Evolutionary conservation across 2,329 filamentous ascomycete species (phyloP).

Genomic region (Trichophyton rubrum): DNA sequence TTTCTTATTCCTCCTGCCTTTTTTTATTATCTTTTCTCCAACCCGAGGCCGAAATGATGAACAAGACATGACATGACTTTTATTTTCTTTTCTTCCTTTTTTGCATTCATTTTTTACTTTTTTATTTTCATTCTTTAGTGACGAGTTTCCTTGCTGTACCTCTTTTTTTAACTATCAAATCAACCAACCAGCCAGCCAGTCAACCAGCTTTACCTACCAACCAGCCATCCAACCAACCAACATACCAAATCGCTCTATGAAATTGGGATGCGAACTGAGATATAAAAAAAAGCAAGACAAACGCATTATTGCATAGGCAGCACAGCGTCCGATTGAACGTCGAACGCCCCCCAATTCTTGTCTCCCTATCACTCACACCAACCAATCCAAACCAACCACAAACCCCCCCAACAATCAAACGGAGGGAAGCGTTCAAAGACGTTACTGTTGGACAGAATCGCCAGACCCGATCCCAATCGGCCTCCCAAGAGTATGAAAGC

Average conservation of each 20-base stretch:
- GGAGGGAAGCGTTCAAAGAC: no score
- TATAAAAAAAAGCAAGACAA: background rate
- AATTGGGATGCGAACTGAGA: conserved; percentile 1
- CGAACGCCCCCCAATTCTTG: background rate
- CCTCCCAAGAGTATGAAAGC: no score
- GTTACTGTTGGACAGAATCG: no score
- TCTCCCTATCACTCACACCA: background rate
- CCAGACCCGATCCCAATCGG: no score
- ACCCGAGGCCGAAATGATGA: background rate
- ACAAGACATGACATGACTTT: background rate
- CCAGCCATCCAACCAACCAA: no score
- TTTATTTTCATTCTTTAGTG: background rate
- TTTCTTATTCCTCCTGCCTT: background rate
- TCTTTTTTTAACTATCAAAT: background rate
- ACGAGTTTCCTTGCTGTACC: background rate
- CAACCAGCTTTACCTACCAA: no score
- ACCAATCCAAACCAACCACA: background rate
- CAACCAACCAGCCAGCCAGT: no score
- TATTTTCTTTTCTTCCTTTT: background rate
- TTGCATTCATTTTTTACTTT: background rate
- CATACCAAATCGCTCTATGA: background rate
- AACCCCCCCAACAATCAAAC: background rate
- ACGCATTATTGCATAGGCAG: background rate
- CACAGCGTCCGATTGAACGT: background rate
- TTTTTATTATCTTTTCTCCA: background rate